These are phyloP conservation scores for Monilinia vaccinii-corymbosi DNA, from an alignment of 2,329 filamentous ascomycete genomes.

Conservation along the genomic window DNA sequence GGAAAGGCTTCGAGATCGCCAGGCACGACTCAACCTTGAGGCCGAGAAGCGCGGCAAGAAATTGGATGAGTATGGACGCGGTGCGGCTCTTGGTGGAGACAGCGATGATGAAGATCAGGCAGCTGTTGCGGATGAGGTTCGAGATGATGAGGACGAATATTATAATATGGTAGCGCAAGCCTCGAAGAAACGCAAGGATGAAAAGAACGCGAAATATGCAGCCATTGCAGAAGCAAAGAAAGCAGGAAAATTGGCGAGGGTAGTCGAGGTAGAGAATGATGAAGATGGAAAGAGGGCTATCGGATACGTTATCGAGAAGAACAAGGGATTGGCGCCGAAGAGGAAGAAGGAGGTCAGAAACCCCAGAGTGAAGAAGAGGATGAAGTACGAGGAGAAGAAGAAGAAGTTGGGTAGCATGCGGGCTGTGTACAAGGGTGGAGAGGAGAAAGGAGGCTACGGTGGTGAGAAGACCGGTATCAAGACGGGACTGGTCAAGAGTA, in stretches of 20 bases:
- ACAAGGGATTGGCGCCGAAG: slow-evolving; percentile 85
- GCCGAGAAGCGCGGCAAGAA: slow-evolving; percentile 74
- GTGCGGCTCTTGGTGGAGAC: slow-evolving; percentile 53
- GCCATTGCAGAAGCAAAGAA: slow-evolving; percentile 50
- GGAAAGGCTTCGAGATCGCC: slow-evolving; percentile 77
- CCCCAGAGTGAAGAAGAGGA: slow-evolving; percentile 94
- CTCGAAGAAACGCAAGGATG: slow-evolving; percentile 62
- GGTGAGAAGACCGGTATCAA: slow-evolving; percentile 96
- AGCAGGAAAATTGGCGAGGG: slow-evolving; percentile 51
- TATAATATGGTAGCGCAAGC: slow-evolving; percentile 77
- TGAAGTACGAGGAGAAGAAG: slow-evolving; percentile 92
- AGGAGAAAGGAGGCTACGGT: slow-evolving; percentile 75
- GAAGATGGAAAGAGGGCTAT: slow-evolving; percentile 87
- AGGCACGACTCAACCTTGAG: slow-evolving; percentile 78
- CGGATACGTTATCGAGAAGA: slow-evolving; percentile 90
- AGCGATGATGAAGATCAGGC: slow-evolving; percentile 31
- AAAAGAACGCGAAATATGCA: slow-evolving; percentile 51
- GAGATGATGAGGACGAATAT: slow-evolving; percentile 58
- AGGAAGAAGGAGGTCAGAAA: slow-evolving; percentile 92
- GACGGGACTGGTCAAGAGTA: slow-evolving; percentile 82
- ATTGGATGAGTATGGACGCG: slow-evolving; percentile 51
- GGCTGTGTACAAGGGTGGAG: slow-evolving; percentile 75
- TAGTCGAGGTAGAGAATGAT: slow-evolving; percentile 59
- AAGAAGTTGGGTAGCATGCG: slow-evolving; percentile 91
- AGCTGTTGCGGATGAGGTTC: slow-evolving; percentile 34